Evolutionary conservation across 2,329 filamentous ascomycete species (phyloP).

Genomic region (Monosporascus ibericus): DNA sequence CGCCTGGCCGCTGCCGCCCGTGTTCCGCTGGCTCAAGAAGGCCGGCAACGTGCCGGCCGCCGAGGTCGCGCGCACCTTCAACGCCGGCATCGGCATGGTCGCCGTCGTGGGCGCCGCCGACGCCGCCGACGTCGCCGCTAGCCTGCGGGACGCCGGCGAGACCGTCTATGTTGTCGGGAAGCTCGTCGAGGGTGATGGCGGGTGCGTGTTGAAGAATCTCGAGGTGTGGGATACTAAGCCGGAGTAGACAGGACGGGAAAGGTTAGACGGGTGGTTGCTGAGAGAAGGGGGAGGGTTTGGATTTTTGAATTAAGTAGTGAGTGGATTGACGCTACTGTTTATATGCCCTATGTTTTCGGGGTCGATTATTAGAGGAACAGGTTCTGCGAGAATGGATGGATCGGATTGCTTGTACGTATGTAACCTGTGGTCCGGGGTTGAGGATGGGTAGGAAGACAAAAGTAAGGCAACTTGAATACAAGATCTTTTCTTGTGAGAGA

Average conservation of each 20-base stretch:
- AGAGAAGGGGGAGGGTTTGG: background rate
- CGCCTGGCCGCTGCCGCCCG: constrained; percentile 67
- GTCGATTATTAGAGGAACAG: no score
- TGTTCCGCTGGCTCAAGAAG: constrained; percentile 82
- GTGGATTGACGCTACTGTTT: background rate
- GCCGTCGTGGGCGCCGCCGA: constrained; percentile 66
- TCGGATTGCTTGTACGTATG: no score
- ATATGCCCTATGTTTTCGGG: background rate
- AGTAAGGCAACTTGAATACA: no score
- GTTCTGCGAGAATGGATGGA: no score
- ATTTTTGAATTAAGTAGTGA: background rate
- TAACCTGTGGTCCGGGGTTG: no score
- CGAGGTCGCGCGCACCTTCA: constrained; percentile 92
- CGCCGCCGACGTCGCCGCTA: constrained; percentile 52
- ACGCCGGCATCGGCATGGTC: constrained; percentile 93
- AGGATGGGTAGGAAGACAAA: no score
- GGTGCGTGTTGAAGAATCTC: constrained; percentile 58
- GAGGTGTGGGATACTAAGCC: constrained; percentile 31
- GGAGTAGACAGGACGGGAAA: constrained; percentile 19
- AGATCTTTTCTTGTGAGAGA: no score
- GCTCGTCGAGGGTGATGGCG: constrained; percentile 53
- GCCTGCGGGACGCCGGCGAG: constrained; percentile 65
- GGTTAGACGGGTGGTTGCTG: background rate
- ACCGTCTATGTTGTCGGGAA: constrained; percentile 70
- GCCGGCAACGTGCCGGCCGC: constrained; percentile 62